Conservation (phyloP, 441 rosid genomes). For the Omphalea diandra region DNA sequence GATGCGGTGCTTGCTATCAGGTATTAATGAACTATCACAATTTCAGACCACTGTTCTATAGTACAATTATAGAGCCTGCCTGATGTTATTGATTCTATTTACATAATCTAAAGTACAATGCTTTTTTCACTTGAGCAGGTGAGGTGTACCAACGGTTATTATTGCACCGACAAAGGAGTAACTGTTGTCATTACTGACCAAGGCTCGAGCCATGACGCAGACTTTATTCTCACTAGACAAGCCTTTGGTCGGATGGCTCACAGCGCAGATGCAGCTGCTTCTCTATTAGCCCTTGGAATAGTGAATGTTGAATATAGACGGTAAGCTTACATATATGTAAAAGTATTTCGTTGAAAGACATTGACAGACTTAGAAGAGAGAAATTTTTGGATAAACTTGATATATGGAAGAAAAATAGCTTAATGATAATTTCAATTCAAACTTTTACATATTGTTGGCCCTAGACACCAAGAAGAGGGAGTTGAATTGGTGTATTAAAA, state of each 20-base stretch:
- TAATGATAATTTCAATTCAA: too few relatives aligned
- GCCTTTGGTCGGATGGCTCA: constrained; percentile 65
- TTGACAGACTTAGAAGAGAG: too few relatives aligned
- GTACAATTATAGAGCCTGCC: background rate
- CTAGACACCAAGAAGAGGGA: too few relatives aligned
- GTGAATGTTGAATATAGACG: constrained; percentile 59
- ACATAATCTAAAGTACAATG: background rate
- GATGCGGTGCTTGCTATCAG: constrained; percentile 83
- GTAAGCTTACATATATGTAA: too few relatives aligned
- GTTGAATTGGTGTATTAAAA: too few relatives aligned
- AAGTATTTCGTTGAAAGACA: too few relatives aligned
- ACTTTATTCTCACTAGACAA: constrained; percentile 54
- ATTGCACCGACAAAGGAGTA: constrained; percentile 55
- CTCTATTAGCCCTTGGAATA: constrained; percentile 44
- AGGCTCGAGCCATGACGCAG: constrained; percentile 49
- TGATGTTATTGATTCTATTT: background rate
- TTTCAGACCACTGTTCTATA: background rate
- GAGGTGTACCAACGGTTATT: constrained; percentile 49
- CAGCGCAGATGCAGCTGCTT: constrained; percentile 42
- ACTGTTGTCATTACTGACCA: constrained; percentile 55
- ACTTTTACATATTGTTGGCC: too few relatives aligned
- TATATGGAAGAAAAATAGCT: too few relatives aligned
- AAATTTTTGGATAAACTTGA: too few relatives aligned
- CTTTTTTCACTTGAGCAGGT: constrained; percentile 36
- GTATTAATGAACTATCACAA: constrained; percentile 28